phyloP scores from a whole-genome alignment of 805 yeast genomes.

The Dipodascopsis uninucleata region DNA sequence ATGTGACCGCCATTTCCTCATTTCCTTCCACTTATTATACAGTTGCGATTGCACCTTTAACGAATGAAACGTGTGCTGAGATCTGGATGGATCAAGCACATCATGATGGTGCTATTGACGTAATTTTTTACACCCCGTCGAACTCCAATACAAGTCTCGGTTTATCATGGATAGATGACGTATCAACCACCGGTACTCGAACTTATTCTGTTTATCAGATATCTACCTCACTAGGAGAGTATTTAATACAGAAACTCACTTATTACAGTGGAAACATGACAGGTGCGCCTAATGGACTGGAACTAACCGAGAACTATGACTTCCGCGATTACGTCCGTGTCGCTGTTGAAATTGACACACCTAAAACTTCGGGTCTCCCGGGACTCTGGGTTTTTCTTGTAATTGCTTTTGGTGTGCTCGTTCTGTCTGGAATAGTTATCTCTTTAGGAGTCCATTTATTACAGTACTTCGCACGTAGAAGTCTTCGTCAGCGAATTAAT shows the following conservation, averaged over 20 bases:
- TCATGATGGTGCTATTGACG: slow-evolving; percentile 19
- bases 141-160: neutral
- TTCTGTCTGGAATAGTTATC: slow-evolving; percentile 3
- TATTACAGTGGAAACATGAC: slow-evolving; percentile 26
- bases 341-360: slow-evolving; percentile 15
- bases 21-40: slow-evolving; percentile 22
- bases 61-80: slow-evolving; percentile 11
- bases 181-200: neutral
- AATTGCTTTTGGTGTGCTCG: slow-evolving; percentile 20
- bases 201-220: slow-evolving; percentile 23
- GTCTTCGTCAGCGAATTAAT: slow-evolving; percentile 19
- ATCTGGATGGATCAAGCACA: slow-evolving; percentile 21
- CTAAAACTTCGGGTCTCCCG: slow-evolving; percentile 6
- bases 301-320: slow-evolving; percentile 14
- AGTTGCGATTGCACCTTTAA: slow-evolving; percentile 24
- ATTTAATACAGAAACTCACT: slow-evolving; percentile 13
- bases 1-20: slow-evolving; percentile 14
- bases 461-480: slow-evolving; percentile 16
- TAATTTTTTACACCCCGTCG: slow-evolving; percentile 16
- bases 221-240: slow-evolving; percentile 4
- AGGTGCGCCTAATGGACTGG: slow-evolving; percentile 17
- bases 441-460: slow-evolving; percentile 11
- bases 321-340: slow-evolving; percentile 27
- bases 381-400: slow-evolving; percentile 24
- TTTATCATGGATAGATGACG: slow-evolving; percentile 6